Evolutionary conservation across 768 basidiomycete species (phyloP).

Genomic region (Suillus occidentalis): DNA sequence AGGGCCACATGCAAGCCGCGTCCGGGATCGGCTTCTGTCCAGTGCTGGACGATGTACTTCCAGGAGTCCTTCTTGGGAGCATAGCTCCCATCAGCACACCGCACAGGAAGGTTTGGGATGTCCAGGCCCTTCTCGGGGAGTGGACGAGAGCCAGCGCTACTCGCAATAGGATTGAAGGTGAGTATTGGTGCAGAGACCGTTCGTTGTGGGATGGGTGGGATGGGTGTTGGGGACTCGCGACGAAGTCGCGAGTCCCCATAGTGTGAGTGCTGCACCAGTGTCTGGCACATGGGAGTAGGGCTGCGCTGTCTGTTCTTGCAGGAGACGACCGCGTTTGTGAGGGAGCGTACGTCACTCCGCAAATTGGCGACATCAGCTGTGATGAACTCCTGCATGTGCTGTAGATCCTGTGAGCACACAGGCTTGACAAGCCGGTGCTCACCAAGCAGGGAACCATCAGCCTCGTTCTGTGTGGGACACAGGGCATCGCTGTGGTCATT

Average conservation of each 20-base stretch:
- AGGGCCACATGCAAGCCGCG: conserved; percentile 8
- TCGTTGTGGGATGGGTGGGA: not conserved
- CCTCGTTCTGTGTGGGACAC: not conserved
- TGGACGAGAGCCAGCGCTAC: not conserved
- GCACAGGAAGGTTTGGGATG: conserved; percentile 1
- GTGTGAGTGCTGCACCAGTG: not conserved
- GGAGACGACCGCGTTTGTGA: not conserved
- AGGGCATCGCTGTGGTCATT: not conserved
- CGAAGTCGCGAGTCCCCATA: no score
- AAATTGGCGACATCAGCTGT: not conserved
- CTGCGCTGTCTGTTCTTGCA: not conserved
- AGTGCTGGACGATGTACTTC: conserved; percentile 10
- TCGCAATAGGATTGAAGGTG: no score
- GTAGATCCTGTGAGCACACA: not conserved
- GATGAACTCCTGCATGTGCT: not conserved
- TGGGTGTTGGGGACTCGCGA: not conserved
- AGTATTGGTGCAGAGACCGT: not conserved
- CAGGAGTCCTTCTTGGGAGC: conserved; percentile 6
- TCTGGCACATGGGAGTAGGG: not conserved
- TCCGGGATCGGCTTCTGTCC: not conserved
- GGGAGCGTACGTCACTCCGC: not conserved
- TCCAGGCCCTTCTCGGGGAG: not conserved
- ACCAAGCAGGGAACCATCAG: not conserved
- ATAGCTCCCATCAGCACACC: not conserved
- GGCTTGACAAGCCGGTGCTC: not conserved